Evolutionary conservation across 805 yeast species (phyloP).

Genomic region (Yarrowia bubula): DNA sequence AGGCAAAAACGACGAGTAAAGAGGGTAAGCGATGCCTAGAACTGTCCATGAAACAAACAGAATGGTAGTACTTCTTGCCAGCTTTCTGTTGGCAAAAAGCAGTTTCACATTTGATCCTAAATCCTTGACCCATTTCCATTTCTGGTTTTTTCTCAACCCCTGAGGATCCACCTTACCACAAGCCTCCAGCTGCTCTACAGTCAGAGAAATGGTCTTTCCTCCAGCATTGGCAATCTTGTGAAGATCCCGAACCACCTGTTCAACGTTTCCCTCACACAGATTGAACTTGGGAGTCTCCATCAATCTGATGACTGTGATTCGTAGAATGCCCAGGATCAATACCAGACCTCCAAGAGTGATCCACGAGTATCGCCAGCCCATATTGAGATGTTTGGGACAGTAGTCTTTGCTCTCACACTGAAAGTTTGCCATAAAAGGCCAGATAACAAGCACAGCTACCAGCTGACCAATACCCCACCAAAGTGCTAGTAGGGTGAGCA

Average conservation of each 20-base stretch:
- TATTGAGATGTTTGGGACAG: slow-evolving; percentile 49
- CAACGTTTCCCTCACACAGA: slow-evolving; percentile 53
- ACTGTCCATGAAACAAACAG: slow-evolving; percentile 50
- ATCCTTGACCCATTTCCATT: slow-evolving; percentile 6
- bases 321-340: slow-evolving; percentile 47
- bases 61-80: not conserved
- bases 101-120: slow-evolving; percentile 18
- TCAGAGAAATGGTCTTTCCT: slow-evolving; percentile 43
- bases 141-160: not conserved
- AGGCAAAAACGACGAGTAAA: slow-evolving; percentile 31
- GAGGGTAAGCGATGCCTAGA: slow-evolving; percentile 57
- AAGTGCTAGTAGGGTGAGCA: slow-evolving; percentile 52
- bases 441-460: slow-evolving; percentile 50
- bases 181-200: slow-evolving; percentile 48
- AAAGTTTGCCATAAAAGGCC: slow-evolving; percentile 54
- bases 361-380: slow-evolving; percentile 64
- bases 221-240: slow-evolving; percentile 51
- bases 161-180: slow-evolving; percentile 43
- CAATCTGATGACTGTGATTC: slow-evolving; percentile 47
- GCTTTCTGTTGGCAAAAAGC: slow-evolving; percentile 20
- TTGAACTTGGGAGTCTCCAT: slow-evolving; percentile 58
- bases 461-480: slow-evolving; percentile 69
- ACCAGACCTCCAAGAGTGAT: slow-evolving; percentile 56
- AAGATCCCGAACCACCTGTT: slow-evolving; percentile 45
- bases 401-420: slow-evolving; percentile 46